Evolutionary conservation across 495 filamentous ascomycete species (phyloP), one percentile per base, ranked within the genome.

Genomic region (Podospora pseudocomata): DNA sequence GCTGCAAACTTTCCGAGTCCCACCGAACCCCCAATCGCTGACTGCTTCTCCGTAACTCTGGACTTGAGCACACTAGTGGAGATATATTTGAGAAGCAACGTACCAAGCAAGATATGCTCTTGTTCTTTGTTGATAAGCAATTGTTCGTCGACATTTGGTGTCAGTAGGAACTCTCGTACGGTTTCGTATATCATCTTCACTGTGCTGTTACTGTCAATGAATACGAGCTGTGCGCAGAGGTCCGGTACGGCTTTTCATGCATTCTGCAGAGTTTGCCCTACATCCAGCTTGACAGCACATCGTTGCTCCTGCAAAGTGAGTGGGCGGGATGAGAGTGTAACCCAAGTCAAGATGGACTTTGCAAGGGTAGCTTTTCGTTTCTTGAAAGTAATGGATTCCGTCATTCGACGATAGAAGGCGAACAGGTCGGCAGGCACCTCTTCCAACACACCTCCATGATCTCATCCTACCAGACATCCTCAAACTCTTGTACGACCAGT

Each of bases 181-280:
- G 78, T 80, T 26, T 74, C 77, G 65, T 79, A 77, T 16, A 79
- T 69, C 23, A 79, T 44, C 3, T 76, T 72, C 9, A 76, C 73
- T 16, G 44, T 74, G 19, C 57, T 63, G 2, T 61, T 30, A 9
- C 68, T 39, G 58, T 78, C 74, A 16, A 79, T 60, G 28, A 65
- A 72, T 18, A 77, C 70, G 11, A 79, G 63, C 63, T 80, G 78
- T 0, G 69, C 69, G 32, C 76, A 80, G 2, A 79, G 19, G 71
- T 23, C 20, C 20, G 20, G 73, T 26, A 78, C 73, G 0, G 69
- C 74, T 64, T 73, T 76, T 15, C 49, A 62, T 34, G 73, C 64
- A 7, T 73, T 76, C 26, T 70, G 71, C 0, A 76, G 54, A 11
- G 69, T 77, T 58, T 77, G 72, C 27, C 71, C 67, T 20, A 74